Evolutionary conservation across 1,284 basidiomycete species (phyloP).

Genomic region (Rhodofomes roseus): DNA sequence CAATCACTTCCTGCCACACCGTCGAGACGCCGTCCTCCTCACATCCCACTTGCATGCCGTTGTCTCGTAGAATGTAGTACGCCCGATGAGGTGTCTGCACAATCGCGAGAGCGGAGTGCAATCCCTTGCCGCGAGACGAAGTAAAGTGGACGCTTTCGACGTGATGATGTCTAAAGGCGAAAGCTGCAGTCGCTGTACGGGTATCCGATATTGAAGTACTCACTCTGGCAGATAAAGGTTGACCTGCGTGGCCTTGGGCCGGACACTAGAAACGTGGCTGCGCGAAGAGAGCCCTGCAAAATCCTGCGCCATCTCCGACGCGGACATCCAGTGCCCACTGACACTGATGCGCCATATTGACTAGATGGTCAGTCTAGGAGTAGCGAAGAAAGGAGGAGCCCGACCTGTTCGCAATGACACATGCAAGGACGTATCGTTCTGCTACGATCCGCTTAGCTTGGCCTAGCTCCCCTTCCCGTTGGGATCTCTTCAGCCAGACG

Average conservation of each 20-base stretch:
- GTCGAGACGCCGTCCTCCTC: constrained; percentile 66
- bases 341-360: constrained; percentile 37
- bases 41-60: constrained; percentile 71
- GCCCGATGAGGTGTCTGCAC: constrained; percentile 65
- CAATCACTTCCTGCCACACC: constrained; percentile 59
- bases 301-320: constrained; percentile 60
- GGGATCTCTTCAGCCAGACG: constrained; percentile 49
- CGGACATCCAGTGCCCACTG: constrained; percentile 62
- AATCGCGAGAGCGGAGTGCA: constrained; percentile 62
- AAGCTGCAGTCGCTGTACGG: background rate
- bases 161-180: constrained; percentile 56
- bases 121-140: constrained; percentile 30
- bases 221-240: constrained; percentile 64
- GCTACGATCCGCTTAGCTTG: constrained; percentile 45
- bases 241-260: constrained; percentile 27
- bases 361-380: background rate
- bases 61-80: constrained; percentile 65
- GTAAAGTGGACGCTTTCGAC: constrained; percentile 72
- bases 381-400: constrained; percentile 6
- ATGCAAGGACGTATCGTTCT: constrained; percentile 59
- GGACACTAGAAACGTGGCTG: constrained; percentile 10
- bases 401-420: constrained; percentile 65
- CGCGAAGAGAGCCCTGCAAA: constrained; percentile 45
- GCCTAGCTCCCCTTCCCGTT: constrained; percentile 40
- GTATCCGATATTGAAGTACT: constrained; percentile 14